Conservation (phyloP, 257 asterid genomes). For the Lycium ferocissimum region DNA sequence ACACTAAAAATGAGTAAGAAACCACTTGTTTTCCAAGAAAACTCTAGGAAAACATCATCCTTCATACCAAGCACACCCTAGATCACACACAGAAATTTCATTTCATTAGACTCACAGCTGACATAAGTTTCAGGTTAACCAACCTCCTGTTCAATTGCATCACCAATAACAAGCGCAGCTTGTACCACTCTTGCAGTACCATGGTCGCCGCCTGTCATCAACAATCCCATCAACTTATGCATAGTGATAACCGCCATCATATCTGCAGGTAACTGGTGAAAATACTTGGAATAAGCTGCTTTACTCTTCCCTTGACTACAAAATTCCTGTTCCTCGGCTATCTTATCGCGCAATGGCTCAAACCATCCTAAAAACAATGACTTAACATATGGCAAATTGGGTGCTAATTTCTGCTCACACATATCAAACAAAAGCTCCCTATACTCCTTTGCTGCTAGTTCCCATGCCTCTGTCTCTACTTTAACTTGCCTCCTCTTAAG, state of each 20-base stretch:
- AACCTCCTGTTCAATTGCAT: conserved; percentile 94
- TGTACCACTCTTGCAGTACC: conserved; percentile 75
- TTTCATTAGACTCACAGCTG: background rate
- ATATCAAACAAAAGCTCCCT: conserved; percentile 79
- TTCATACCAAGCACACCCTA: background rate
- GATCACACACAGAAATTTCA: background rate
- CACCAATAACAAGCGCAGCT: conserved; percentile 79
- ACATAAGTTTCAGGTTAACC: conserved; percentile 37
- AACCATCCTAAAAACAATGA: conserved; percentile 89
- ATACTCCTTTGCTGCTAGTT: conserved; percentile 76
- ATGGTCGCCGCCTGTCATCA: conserved; percentile 80
- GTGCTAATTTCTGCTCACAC: conserved; percentile 91
- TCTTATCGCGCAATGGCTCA: conserved; percentile 80
- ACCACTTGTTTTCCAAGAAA: too few relatives aligned
- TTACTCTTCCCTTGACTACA: conserved; percentile 63
- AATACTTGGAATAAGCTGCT: conserved; percentile 60
- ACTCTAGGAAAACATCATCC: too few relatives aligned
- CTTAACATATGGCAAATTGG: conserved; percentile 87
- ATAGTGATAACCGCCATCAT: conserved; percentile 91
- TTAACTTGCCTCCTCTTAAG: conserved; percentile 75
- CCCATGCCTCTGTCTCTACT: conserved; percentile 91
- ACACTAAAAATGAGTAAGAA: too few relatives aligned
- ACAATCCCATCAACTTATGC: conserved; percentile 79
- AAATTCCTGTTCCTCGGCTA: conserved; percentile 71
- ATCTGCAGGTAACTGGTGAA: conserved; percentile 81